Evolutionary conservation across 768 basidiomycete species (phyloP).

Genomic region (Calvatia gigantea): DNA sequence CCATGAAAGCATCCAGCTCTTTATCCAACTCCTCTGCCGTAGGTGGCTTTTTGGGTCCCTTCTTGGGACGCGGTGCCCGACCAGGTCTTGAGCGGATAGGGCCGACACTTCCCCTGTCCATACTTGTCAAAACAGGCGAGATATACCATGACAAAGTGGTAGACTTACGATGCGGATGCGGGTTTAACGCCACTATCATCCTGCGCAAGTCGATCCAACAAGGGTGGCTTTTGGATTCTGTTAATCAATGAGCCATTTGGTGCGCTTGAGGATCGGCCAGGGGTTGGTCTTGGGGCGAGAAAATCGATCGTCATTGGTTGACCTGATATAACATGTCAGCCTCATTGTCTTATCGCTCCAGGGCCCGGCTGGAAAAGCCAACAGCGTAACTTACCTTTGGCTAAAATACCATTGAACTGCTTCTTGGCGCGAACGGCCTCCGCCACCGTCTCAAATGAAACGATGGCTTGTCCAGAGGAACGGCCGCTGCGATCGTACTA

Average conservation of each 20-base stretch:
- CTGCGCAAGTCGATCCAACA: slow-evolving; percentile 59
- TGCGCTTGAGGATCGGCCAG: slow-evolving; percentile 48
- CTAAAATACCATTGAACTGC: slow-evolving; percentile 81
- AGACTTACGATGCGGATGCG: slow-evolving; percentile 34
- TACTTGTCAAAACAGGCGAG: neutral
- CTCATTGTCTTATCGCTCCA: too few relatives aligned
- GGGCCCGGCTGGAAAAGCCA: too few relatives aligned
- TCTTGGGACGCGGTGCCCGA: slow-evolving; percentile 22
- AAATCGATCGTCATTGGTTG: slow-evolving; percentile 75
- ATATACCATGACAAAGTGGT: neutral
- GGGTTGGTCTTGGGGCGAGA: slow-evolving; percentile 43
- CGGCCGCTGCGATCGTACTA: slow-evolving; percentile 97
- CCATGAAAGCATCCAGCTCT: slow-evolving; percentile 87
- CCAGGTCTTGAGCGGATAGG: slow-evolving; percentile 44
- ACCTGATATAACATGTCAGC: slow-evolving; percentile 35
- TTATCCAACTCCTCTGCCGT: slow-evolving; percentile 83
- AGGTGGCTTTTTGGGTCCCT: slow-evolving; percentile 46
- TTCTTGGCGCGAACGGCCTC: slow-evolving; percentile 85
- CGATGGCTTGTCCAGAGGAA: slow-evolving; percentile 77
- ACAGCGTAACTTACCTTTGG: slow-evolving; percentile 90
- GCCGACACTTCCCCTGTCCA: slow-evolving; percentile 33
- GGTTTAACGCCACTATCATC: slow-evolving; percentile 36
- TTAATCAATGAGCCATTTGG: slow-evolving; percentile 64
- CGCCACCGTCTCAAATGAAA: slow-evolving; percentile 72
- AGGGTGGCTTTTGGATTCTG: slow-evolving; percentile 72